phyloP scores from a whole-genome alignment of 306 rosid species.

The Bauhinia variegata region DNA sequence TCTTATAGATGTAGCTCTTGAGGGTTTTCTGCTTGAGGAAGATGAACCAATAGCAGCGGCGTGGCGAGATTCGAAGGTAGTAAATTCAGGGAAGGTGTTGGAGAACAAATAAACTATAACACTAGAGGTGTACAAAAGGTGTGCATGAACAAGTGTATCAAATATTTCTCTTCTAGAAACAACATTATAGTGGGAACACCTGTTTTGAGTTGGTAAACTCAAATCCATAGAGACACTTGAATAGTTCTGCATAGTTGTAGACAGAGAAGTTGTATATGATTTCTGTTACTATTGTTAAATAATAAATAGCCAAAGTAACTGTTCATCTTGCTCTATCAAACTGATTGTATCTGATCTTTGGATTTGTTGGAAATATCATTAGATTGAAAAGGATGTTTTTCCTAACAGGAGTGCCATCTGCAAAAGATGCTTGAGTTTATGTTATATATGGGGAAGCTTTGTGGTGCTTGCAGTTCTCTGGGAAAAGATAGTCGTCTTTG shows the following conservation, averaged over 20 bases:
- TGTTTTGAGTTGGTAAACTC: no score
- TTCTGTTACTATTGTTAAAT: slow-evolving; percentile 24
- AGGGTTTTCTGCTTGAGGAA: slow-evolving; percentile 72
- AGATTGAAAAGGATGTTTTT: no score
- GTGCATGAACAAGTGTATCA: no score
- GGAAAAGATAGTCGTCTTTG: slow-evolving; percentile 25
- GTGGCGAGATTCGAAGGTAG: slow-evolving; percentile 68
- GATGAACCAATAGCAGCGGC: slow-evolving; percentile 76
- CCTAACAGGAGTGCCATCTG: slow-evolving; percentile 20
- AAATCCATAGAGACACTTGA: no score
- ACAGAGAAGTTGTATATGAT: no score
- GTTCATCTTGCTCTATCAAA: slow-evolving; percentile 26
- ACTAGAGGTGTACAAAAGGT: no score
- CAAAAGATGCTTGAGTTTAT: neutral
- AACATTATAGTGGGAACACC: no score
- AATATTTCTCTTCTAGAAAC: no score
- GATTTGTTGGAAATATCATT: no score
- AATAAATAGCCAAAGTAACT: slow-evolving; percentile 9
- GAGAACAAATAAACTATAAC: slow-evolving; percentile 67
- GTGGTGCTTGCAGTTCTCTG: slow-evolving; percentile 24
- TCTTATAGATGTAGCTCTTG: slow-evolving; percentile 55
- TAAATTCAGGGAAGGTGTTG: slow-evolving; percentile 62
- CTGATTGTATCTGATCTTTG: slow-evolving; percentile 22
- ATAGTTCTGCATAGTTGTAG: no score
- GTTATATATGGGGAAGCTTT: slow-evolving; percentile 27